A percentile compares a stretch with the other conserved stretches of the same genome.
phyloP scores from a whole-genome alignment of 495 filamentous ascomycete species.

The Tuber brumale region DNA sequence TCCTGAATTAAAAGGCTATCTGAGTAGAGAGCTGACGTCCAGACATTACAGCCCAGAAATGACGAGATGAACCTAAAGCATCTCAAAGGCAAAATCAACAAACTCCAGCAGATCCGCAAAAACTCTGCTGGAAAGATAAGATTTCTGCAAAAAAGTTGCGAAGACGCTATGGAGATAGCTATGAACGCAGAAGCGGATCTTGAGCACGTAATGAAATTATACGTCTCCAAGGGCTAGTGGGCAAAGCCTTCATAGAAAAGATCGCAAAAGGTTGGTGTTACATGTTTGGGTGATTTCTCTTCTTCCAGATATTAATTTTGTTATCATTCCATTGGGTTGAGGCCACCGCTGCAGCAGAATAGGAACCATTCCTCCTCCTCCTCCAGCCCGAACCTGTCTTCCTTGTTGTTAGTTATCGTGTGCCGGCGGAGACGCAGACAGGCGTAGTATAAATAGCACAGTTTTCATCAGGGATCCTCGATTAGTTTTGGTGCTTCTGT shows the following conservation, averaged over 20 bases:
- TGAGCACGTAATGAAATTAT: not conserved
- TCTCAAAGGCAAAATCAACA: not conserved
- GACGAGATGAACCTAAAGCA: not conserved
- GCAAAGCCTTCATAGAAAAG: not conserved
- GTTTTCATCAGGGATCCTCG: not conserved
- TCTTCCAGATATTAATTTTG: not conserved
- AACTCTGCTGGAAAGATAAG: not conserved
- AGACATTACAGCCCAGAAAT: not conserved
- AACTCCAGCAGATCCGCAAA: not conserved
- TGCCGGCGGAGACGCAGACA: not conserved
- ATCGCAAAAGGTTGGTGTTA: not conserved
- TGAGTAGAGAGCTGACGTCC: not conserved
- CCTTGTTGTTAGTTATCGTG: not conserved
- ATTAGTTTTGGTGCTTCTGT: not conserved
- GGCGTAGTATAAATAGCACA: not conserved
- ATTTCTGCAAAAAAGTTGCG: not conserved
- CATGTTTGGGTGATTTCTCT: not conserved
- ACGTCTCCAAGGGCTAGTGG: not conserved
- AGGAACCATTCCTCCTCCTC: not conserved
- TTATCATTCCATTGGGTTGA: not conserved
- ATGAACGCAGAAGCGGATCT: not conserved
- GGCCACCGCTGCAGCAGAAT: not conserved
- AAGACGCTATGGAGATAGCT: not conserved
- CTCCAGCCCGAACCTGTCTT: not conserved
- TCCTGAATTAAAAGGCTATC: not conserved